A percentile compares a stretch with the other conserved stretches of the same genome.
Conservation (phyloP, 306 rosid genomes). For the Astragalus membranaceus region DNA sequence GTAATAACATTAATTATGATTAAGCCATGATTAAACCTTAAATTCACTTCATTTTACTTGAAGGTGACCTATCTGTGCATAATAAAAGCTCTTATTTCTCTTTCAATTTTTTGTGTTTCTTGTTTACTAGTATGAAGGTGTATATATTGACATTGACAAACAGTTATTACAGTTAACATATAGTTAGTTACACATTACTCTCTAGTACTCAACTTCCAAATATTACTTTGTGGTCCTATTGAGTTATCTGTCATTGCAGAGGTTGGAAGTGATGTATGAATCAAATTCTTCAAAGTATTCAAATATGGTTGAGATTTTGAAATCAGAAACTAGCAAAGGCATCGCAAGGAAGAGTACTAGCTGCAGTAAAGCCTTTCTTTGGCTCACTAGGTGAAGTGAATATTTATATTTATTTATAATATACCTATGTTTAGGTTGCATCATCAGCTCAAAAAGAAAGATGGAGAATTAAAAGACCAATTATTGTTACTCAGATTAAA, state of each 20-base stretch:
- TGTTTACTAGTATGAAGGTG: background rate
- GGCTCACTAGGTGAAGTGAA: slow-evolving; percentile 71
- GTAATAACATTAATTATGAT: background rate
- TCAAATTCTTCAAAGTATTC: slow-evolving; percentile 48
- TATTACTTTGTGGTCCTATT: background rate
- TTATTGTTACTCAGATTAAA: background rate
- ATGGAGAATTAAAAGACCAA: background rate
- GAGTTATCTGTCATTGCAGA: slow-evolving; percentile 35
- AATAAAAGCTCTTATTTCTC: background rate
- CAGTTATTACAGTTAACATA: background rate
- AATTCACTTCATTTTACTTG: background rate
- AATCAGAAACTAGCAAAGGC: slow-evolving; percentile 56
- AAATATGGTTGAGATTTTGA: slow-evolving; percentile 73
- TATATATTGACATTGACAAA: background rate
- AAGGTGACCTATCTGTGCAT: background rate
- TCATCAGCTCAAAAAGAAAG: background rate
- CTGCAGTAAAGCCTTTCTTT: slow-evolving; percentile 69
- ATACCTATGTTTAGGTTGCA: background rate
- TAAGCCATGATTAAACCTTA: background rate
- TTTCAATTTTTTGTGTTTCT: background rate
- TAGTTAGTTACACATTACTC: background rate
- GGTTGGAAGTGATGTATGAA: slow-evolving; percentile 60
- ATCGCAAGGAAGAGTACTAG: slow-evolving; percentile 42
- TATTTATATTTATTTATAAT: background rate
- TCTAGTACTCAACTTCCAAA: background rate